Percentiles rank a stretch among this genome's conserved stretches.
phyloP scores from a whole-genome alignment of 148 eudicot species.

The Cornus kousa region DNA sequence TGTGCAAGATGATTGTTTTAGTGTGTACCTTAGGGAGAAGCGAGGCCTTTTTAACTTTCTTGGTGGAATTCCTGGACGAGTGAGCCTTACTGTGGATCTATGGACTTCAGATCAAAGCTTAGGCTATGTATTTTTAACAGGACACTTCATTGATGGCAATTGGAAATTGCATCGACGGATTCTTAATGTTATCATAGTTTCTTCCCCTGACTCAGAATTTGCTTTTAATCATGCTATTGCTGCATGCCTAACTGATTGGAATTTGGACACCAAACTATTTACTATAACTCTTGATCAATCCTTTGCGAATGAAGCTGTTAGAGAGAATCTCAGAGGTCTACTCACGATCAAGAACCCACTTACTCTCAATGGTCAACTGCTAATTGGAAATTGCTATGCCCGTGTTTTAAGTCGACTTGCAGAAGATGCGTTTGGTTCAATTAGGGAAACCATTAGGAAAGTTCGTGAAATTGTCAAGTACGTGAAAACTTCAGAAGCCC shows the following conservation, averaged over 20 bases:
- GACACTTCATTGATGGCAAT: conserved; percentile 58
- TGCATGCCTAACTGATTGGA: conserved; percentile 71
- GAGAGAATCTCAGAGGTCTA: conserved; percentile 55
- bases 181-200: conserved; percentile 57
- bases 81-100: conserved; percentile 61
- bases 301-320: conserved; percentile 46
- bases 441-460: conserved; percentile 43
- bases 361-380: conserved; percentile 59
- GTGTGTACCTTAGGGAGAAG: conserved; percentile 49
- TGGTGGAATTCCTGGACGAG: conserved; percentile 51
- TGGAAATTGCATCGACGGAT: conserved; percentile 71
- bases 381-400: conserved; percentile 68
- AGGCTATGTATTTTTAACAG: conserved; percentile 55
- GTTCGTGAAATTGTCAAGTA: conserved; percentile 77
- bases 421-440: conserved; percentile 42
- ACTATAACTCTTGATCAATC: conserved; percentile 70
- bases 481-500: conserved; percentile 48
- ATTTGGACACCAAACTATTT: conserved; percentile 59
- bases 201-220: conserved; percentile 65
- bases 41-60: conserved; percentile 44
- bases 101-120: conserved; percentile 67
- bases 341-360: conserved; percentile 51
- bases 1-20: conserved; percentile 33
- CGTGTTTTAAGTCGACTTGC: conserved; percentile 60
- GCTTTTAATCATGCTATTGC: conserved; percentile 61